Evolutionary conservation across 106 monocot genomes (phyloP).

Genomic region (Allium cepa): DNA sequence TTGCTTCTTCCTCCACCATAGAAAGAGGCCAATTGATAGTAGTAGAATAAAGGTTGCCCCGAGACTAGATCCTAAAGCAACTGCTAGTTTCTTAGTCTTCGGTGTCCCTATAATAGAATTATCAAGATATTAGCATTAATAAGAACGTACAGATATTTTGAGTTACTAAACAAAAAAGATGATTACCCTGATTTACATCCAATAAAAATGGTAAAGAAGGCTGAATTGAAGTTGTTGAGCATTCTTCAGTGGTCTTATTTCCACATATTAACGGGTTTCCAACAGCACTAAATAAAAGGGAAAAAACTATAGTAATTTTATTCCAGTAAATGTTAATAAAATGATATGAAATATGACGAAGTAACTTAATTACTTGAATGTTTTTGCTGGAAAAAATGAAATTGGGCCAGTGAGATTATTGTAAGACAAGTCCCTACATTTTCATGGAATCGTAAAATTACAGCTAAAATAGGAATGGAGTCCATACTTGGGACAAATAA

Average conservation of each 20-base stretch:
- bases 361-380: conserved; percentile 79
- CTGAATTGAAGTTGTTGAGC: conserved; percentile 31
- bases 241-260: conserved; percentile 25
- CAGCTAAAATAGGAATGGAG: neutral
- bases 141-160: too few relatives aligned
- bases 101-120: conserved; percentile 21
- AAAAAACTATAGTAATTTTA: neutral
- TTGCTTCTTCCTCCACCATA: conserved; percentile 46
- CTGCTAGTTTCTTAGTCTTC: conserved; percentile 44
- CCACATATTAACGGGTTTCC: conserved; percentile 93
- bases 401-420: conserved; percentile 94
- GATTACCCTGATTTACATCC: conserved; percentile 45
- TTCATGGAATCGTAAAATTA: neutral
- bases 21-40: conserved; percentile 18
- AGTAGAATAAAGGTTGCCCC: conserved; percentile 36
- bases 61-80: conserved; percentile 60
- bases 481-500: neutral
- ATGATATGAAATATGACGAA: neutral
- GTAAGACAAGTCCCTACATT: conserved; percentile 84
- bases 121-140: neutral
- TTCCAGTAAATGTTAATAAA: too few relatives aligned
- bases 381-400: conserved; percentile 62
- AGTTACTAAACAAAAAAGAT: neutral
- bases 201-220: conserved; percentile 41
- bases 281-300: conserved; percentile 27